phyloP scores from a whole-genome alignment of 78 protist genomes.

The Bodo saltans region DNA sequence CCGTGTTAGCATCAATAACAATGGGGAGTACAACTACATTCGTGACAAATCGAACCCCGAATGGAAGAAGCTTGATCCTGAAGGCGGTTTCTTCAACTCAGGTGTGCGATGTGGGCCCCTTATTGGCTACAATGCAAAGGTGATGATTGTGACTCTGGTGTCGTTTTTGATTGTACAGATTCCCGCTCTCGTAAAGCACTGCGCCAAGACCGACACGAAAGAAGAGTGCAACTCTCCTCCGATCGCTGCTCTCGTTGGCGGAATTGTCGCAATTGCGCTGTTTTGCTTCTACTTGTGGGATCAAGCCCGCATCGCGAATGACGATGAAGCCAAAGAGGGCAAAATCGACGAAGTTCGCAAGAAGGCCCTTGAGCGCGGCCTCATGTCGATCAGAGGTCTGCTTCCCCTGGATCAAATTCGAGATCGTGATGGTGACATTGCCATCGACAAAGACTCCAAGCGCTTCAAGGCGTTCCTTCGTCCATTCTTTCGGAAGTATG shows the following conservation, averaged over 20 bases:
- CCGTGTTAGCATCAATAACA: not conserved
- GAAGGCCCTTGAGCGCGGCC: not conserved
- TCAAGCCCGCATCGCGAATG: not conserved
- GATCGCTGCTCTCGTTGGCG: not conserved
- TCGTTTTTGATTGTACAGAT: slow-evolving; percentile 12
- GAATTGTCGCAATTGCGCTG: not conserved
- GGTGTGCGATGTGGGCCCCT: not conserved
- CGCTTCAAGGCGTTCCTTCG: not conserved
- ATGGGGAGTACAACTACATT: not conserved
- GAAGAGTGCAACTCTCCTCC: not conserved
- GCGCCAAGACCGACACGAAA: not conserved
- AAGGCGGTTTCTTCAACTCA: not conserved
- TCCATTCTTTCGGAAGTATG: slow-evolving; percentile 4
- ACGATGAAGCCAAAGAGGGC: not conserved
- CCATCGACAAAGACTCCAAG: not conserved
- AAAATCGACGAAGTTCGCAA: not conserved
- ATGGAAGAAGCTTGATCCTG: not conserved
- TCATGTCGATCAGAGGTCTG: not conserved
- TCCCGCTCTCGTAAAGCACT: not conserved
- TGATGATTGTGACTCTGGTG: not conserved
- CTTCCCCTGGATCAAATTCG: not conserved
- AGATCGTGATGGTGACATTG: not conserved
- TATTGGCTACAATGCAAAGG: not conserved
- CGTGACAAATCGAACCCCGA: not conserved
- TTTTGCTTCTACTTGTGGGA: slow-evolving; percentile 17